Conservation (phyloP, 768 basidiomycete genomes). For the Crepidotus variabilis region DNA sequence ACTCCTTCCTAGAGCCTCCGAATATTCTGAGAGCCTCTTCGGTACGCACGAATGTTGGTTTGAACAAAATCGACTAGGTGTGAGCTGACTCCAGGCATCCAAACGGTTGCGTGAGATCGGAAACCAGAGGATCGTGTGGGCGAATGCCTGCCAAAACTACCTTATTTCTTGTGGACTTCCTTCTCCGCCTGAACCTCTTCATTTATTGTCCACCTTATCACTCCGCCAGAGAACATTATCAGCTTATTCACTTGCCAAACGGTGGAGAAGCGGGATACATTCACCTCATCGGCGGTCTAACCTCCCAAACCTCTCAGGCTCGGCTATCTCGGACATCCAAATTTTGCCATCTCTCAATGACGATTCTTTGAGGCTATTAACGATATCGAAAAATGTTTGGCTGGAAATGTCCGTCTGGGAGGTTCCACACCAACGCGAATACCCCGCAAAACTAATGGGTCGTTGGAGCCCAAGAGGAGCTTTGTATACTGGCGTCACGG, state of each 20-base stretch:
- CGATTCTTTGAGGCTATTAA: constrained; percentile 36
- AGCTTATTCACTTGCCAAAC: constrained; percentile 43
- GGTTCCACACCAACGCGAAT: constrained; percentile 19
- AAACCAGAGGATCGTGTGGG: constrained; percentile 53
- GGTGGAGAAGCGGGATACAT: constrained; percentile 36
- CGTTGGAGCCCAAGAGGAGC: constrained; percentile 55
- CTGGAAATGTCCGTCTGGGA: constrained; percentile 55
- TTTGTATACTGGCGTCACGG: constrained; percentile 45
- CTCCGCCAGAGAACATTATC: constrained; percentile 42
- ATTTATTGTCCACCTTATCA: constrained; percentile 31
- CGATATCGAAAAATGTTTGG: constrained; percentile 61
- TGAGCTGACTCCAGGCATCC: constrained; percentile 39
- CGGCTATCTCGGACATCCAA: constrained; percentile 46
- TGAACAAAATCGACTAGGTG: background rate
- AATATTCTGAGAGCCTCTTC: constrained; percentile 39
- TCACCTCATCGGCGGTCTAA: constrained; percentile 11
- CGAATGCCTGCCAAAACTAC: constrained; percentile 38
- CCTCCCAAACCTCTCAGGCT: constrained; percentile 33
- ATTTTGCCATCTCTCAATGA: constrained; percentile 46
- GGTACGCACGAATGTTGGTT: constrained; percentile 24
- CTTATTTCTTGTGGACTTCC: constrained; percentile 47
- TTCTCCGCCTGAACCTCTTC: constrained; percentile 37
- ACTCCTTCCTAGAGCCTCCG: constrained; percentile 30
- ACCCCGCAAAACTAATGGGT: constrained; percentile 25
- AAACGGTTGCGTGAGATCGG: constrained; percentile 43